Evolutionary conservation across 768 basidiomycete genomes (phyloP).

Genomic region (Pleurotus pulmonarius): DNA sequence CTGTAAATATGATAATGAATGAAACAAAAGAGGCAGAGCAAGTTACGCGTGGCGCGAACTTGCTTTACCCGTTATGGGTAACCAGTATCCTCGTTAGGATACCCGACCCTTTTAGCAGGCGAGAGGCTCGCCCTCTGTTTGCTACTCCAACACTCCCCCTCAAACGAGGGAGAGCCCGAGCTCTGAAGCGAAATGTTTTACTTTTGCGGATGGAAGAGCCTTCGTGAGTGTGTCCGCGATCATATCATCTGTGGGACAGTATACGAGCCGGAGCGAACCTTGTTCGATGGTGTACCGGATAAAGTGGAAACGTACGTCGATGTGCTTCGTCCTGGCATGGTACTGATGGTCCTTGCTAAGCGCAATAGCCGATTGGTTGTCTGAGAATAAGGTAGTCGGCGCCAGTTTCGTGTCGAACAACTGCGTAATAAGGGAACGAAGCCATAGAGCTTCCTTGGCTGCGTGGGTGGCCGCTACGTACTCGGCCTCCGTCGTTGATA

Average conservation of each 20-base stretch:
- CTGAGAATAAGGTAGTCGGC: not conserved
- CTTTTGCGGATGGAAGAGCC: constrained; percentile 10
- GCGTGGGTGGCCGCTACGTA: constrained; percentile 14
- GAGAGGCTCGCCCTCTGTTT: not conserved
- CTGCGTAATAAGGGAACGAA: constrained; percentile 17
- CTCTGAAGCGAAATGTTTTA: constrained; percentile 5
- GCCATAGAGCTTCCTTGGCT: constrained; percentile 18
- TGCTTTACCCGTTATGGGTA: not conserved
- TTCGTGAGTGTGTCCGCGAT: constrained; percentile 26
- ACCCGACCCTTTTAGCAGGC: not conserved
- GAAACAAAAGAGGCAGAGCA: not conserved
- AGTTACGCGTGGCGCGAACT: not conserved
- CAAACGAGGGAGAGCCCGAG: constrained; percentile 3
- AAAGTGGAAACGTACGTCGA: constrained; percentile 25
- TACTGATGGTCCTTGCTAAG: constrained; percentile 19
- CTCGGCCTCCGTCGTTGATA: constrained; percentile 12
- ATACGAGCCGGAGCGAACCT: constrained; percentile 5
- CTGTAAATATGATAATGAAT: not conserved
- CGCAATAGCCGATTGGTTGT: constrained; percentile 14
- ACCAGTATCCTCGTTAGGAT: not conserved
- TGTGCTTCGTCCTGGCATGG: constrained; percentile 27
- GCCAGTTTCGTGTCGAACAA: not conserved
- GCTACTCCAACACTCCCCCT: constrained; percentile 11
- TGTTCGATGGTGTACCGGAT: constrained; percentile 16
- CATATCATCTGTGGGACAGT: constrained; percentile 18